Conservation (phyloP, 2,329 filamentous ascomycete species). For the Phyllosticta citrichinensis region DNA sequence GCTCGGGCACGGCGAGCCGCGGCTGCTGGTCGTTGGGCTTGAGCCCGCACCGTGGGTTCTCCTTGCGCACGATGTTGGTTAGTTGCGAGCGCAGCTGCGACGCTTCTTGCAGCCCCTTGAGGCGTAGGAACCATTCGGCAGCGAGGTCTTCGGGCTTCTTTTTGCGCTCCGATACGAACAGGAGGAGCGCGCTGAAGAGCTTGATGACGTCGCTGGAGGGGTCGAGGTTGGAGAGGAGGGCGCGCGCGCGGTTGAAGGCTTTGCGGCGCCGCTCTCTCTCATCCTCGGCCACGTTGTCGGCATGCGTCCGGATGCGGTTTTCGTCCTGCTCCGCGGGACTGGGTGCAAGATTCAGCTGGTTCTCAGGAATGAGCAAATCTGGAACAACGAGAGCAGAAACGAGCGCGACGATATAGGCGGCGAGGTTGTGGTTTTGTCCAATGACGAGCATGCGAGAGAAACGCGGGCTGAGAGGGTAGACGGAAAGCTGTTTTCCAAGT, state of each 20-base stretch:
- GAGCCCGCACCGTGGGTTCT: constrained; percentile 47
- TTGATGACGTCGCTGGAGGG: constrained; percentile 82
- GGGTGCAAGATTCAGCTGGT: constrained; percentile 56
- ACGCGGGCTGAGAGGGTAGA: constrained; percentile 82
- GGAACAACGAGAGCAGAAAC: constrained; percentile 82
- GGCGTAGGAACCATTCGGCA: constrained; percentile 70
- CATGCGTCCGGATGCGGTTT: constrained; percentile 44
- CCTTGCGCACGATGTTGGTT: constrained; percentile 65
- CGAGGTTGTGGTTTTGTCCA: constrained; percentile 70
- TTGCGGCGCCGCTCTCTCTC: constrained; percentile 55
- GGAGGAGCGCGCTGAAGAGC: constrained; percentile 76
- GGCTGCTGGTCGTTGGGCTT: constrained; percentile 26
- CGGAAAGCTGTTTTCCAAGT: constrained; percentile 69
- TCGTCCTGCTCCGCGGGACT: constrained; percentile 33
- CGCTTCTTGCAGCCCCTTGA: constrained; percentile 79
- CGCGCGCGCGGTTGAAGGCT: constrained; percentile 61
- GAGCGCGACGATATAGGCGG: constrained; percentile 77
- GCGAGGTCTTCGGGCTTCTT: constrained; percentile 59
- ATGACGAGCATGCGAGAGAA: constrained; percentile 89
- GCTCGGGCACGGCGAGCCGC: constrained; percentile 44
- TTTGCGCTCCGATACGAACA: constrained; percentile 54
- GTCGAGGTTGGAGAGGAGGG: constrained; percentile 70
- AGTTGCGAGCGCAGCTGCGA: constrained; percentile 75
- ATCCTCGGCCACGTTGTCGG: constrained; percentile 63
- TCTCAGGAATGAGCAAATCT: constrained; percentile 78